phyloP scores from a whole-genome alignment of 805 yeast species.

The Candida argentea region DNA sequence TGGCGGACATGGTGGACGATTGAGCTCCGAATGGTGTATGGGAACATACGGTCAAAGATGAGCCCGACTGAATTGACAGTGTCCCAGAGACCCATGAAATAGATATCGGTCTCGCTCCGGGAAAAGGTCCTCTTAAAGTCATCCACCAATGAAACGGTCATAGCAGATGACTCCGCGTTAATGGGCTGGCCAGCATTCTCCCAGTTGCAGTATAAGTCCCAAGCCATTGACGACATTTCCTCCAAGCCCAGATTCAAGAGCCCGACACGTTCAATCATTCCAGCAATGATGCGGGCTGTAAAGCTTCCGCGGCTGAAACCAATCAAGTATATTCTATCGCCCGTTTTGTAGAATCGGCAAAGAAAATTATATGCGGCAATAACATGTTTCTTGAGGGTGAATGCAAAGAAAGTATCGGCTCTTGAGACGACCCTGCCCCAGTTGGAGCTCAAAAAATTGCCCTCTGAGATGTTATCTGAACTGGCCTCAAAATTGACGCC shows the following conservation, averaged over 20 bases:
- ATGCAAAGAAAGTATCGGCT: conserved; percentile 43
- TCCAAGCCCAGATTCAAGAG: conserved; percentile 45
- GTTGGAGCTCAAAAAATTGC: conserved; percentile 3
- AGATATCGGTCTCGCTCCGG: conserved; percentile 32
- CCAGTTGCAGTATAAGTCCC: conserved; percentile 56
- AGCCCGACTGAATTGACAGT: conserved; percentile 60
- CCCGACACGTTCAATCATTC: conserved; percentile 60
- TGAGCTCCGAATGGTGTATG: conserved; percentile 41
- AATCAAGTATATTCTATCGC: conserved; percentile 45
- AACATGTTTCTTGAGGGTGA: conserved; percentile 45
- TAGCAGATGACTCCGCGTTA: conserved; percentile 29
- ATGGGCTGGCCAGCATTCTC: conserved; percentile 49
- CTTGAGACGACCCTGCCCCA: background rate
- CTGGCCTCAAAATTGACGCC: conserved; percentile 43
- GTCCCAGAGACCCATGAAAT: conserved; percentile 62
- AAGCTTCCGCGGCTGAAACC: conserved; percentile 62
- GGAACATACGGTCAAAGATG: conserved; percentile 46
- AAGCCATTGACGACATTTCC: conserved; percentile 47
- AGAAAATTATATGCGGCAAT: conserved; percentile 46
- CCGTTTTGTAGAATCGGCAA: conserved; percentile 36
- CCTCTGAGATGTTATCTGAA: conserved; percentile 7
- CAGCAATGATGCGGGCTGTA: conserved; percentile 52
- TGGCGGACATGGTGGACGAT: conserved; percentile 54
- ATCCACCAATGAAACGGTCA: conserved; percentile 34
- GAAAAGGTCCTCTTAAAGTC: conserved; percentile 50